Evolutionary conservation across 768 basidiomycete genomes (phyloP).

Genomic region (Mycena vulgaris): DNA sequence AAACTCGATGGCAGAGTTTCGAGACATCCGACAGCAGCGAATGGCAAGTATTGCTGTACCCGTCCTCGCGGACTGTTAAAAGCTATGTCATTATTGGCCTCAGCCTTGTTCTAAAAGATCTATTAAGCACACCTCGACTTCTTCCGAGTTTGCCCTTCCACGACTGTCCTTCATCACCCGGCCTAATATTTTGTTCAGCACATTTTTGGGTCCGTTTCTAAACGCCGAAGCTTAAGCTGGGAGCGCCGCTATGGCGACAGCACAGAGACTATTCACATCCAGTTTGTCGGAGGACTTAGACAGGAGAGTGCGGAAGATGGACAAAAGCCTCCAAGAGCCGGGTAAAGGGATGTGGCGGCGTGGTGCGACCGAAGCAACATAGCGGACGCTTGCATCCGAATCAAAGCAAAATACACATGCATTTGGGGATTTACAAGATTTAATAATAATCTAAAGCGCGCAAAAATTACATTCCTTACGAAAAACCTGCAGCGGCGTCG

Average conservation of each 20-base stretch:
- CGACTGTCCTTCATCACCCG: slow-evolving; percentile 79
- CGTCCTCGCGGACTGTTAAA: not conserved
- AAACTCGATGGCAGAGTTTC: not conserved
- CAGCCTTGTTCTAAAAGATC: slow-evolving; percentile 6
- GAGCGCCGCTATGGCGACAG: slow-evolving; percentile 71
- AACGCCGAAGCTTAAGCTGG: slow-evolving; percentile 79
- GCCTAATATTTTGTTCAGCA: slow-evolving; percentile 86
- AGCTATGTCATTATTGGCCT: not conserved
- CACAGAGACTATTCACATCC: slow-evolving; percentile 60
- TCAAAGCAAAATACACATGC: slow-evolving; percentile 17
- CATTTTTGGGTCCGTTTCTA: slow-evolving; percentile 79
- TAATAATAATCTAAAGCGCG: slow-evolving; percentile 10
- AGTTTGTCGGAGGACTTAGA: not conserved
- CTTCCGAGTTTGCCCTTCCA: slow-evolving; percentile 1
- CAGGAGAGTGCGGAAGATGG: slow-evolving; percentile 6
- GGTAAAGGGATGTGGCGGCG: not conserved
- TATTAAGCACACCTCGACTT: not conserved
- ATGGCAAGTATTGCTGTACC: not conserved
- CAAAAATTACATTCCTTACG: slow-evolving; percentile 14
- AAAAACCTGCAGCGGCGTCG: slow-evolving; percentile 20
- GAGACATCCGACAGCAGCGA: slow-evolving; percentile 10
- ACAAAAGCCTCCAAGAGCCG: slow-evolving; percentile 5
- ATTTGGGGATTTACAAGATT: slow-evolving; percentile 23
- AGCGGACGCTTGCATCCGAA: slow-evolving; percentile 3
- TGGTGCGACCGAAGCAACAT: not conserved